Percentiles rank a stretch among this genome's conserved stretches.
These are phyloP conservation scores for Cyanidiococcus yangmingshanensis DNA, from an alignment of 23 red algal genomes.

Conservation along the genomic window DNA sequence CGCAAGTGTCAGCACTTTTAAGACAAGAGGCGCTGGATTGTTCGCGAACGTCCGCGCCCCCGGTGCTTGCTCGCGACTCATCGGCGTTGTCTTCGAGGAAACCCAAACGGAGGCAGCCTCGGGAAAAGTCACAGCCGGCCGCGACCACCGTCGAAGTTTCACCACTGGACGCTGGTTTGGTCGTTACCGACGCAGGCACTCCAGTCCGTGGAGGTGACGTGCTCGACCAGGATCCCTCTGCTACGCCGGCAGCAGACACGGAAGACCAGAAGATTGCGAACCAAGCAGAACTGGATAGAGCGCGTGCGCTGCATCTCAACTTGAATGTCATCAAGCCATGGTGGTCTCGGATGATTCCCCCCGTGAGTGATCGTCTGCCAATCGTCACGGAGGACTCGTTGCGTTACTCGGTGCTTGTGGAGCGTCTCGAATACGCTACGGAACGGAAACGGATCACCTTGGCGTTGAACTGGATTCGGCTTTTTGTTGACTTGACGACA, in stretches of 20 bases:
- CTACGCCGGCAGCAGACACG: not conserved
- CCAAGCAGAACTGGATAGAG: not conserved
- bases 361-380: not conserved
- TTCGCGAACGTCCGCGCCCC: not conserved
- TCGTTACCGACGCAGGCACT: not conserved
- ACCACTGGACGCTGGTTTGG: not conserved
- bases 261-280: not conserved
- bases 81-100: not conserved
- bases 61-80: not conserved
- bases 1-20: not conserved
- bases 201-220: not conserved
- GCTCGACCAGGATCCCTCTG: not conserved
- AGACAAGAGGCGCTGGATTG: not conserved
- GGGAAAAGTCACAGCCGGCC: not conserved
- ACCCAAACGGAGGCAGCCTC: not conserved
- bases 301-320: not conserved
- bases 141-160: not conserved
- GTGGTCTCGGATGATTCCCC: not conserved
- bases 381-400: slow-evolving; percentile 17
- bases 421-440: not conserved
- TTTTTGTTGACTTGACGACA: not conserved
- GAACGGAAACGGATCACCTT: not conserved
- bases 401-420: slow-evolving; percentile 5
- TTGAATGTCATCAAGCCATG: not conserved
- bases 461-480: slow-evolving; percentile 4